phyloP scores from a whole-genome alignment of 179 eudicot genomes.

The Monotropa hypopitys region DNA sequence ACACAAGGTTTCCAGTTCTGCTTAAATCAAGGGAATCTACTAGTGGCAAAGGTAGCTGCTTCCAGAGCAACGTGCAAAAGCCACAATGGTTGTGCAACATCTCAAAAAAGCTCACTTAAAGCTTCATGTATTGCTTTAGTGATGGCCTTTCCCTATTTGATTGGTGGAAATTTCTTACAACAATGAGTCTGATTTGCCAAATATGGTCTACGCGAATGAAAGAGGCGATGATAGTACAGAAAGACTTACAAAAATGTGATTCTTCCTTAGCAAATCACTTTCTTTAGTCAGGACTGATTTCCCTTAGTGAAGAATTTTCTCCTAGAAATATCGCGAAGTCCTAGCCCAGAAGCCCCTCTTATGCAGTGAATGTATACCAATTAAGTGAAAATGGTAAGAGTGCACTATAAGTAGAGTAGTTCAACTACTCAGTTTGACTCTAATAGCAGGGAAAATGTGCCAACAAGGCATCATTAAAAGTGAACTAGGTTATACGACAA shows the following conservation, averaged over 20 bases:
- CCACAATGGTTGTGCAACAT: neutral
- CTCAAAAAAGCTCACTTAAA: neutral
- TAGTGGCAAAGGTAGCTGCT: neutral
- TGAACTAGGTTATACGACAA: neutral
- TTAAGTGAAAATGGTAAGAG: neutral
- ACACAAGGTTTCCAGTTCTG: neutral
- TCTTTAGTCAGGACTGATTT: neutral
- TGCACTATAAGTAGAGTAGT: neutral
- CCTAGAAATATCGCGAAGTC: no score
- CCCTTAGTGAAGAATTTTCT: neutral
- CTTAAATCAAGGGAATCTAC: neutral
- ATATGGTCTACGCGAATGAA: neutral
- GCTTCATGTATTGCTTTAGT: neutral
- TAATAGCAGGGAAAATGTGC: neutral
- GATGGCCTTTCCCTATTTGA: neutral
- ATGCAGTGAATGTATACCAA: neutral
- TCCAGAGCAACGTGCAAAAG: neutral
- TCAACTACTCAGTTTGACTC: neutral
- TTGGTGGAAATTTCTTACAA: neutral
- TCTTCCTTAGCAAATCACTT: neutral
- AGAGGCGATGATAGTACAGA: neutral
- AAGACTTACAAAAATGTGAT: neutral
- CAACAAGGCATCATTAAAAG: neutral
- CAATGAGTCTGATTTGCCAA: neutral
- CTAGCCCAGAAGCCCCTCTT: neutral